Conservation (phyloP, 2,329 filamentous ascomycete species). For the Fusarium phyllophilum region DNA sequence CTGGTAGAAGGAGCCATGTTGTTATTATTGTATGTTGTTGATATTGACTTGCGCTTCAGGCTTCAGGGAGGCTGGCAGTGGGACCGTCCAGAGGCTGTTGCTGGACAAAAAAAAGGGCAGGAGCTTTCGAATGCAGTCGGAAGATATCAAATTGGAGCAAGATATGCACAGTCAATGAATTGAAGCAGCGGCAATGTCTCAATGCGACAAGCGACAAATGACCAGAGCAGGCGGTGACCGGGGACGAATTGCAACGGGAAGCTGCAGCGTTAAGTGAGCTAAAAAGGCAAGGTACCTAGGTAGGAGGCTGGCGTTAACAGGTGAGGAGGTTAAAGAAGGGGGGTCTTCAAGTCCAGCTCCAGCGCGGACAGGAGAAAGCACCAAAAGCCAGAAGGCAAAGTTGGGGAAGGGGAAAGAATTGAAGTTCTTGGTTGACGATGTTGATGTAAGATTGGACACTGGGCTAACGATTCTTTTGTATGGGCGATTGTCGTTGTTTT, state of each 20-base stretch:
- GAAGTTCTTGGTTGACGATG: slow-evolving; percentile 38
- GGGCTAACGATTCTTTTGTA: slow-evolving; percentile 30
- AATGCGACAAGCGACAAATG: slow-evolving; percentile 15
- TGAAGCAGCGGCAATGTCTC: slow-evolving; percentile 23
- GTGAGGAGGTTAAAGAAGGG: not conserved
- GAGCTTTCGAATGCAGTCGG: slow-evolving; percentile 7
- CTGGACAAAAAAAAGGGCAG: not conserved
- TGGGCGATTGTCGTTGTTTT: slow-evolving; percentile 27
- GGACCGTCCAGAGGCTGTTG: slow-evolving; percentile 8
- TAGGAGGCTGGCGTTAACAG: slow-evolving; percentile 5
- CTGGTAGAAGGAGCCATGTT: slow-evolving; percentile 63
- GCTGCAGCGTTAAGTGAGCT: slow-evolving; percentile 24
- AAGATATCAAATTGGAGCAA: slow-evolving; percentile 6
- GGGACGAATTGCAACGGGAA: slow-evolving; percentile 27
- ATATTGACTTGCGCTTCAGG: slow-evolving; percentile 41
- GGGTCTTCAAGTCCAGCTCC: slow-evolving; percentile 23
- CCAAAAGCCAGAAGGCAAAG: slow-evolving; percentile 23
- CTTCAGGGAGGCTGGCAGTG: slow-evolving; percentile 26
- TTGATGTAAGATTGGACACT: slow-evolving; percentile 24
- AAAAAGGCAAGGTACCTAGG: not conserved
- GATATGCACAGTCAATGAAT: slow-evolving; percentile 23
- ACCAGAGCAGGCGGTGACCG: slow-evolving; percentile 38
- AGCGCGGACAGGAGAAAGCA: slow-evolving; percentile 34
- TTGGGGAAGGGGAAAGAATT: slow-evolving; percentile 31
- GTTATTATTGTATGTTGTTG: slow-evolving; percentile 21